Conservation (phyloP, 495 filamentous ascomycete genomes). For the Astrothelium macrocarpum region DNA sequence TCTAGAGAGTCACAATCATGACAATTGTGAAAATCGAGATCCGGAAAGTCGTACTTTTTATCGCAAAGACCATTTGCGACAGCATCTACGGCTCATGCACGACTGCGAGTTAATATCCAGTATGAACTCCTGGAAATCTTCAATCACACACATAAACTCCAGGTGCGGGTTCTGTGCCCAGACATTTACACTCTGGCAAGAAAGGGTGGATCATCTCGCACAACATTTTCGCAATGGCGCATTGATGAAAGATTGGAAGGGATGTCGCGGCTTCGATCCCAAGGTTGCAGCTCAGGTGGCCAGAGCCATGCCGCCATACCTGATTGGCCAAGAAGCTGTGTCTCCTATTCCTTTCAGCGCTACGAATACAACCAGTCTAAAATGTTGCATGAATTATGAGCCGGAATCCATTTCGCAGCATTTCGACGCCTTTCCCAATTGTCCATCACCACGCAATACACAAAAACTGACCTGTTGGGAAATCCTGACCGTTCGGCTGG, state of each 20-base stretch:
- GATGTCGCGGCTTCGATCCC: constrained; percentile 31
- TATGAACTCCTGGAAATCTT: constrained; percentile 60
- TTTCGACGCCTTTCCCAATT: constrained; percentile 1
- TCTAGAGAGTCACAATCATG: constrained; percentile 61
- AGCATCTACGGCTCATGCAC: constrained; percentile 74
- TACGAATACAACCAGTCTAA: constrained; percentile 16
- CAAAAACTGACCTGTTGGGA: constrained; percentile 32
- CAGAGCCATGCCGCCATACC: constrained; percentile 36
- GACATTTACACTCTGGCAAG: constrained; percentile 32
- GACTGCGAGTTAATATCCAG: constrained; percentile 49
- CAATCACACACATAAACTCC: constrained; percentile 26
- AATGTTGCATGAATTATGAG: constrained; percentile 2
- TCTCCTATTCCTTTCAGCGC: constrained; percentile 33
- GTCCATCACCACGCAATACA: not conserved
- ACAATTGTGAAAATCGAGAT: constrained; percentile 55
- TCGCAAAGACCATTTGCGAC: constrained; percentile 73
- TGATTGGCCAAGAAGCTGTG: constrained; percentile 31
- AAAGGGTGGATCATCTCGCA: constrained; percentile 32
- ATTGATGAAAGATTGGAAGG: constrained; percentile 35
- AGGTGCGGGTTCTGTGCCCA: constrained; percentile 35
- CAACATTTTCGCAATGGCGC: constrained; percentile 35
- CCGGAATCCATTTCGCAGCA: not conserved
- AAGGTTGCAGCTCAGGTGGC: constrained; percentile 31
- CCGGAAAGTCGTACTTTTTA: constrained; percentile 63
- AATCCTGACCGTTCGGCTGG: constrained; percentile 32